Base-by-base conservation (phyloP, 371 early-diverging fungal genomes). In the Rhizomucor miehei region DNA sequence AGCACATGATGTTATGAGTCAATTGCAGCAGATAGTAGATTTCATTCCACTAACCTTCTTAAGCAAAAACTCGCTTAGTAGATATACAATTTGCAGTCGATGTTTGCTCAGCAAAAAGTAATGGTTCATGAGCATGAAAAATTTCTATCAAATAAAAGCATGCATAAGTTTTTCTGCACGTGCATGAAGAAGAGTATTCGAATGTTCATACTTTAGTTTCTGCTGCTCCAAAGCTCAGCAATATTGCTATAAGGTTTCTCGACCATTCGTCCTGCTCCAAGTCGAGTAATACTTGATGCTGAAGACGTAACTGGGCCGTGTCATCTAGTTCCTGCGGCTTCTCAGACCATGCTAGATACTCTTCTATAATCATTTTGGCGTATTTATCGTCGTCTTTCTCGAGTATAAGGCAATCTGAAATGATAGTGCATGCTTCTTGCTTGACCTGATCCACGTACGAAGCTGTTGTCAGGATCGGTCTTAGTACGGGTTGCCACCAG, bases 41-140 rank as follows among this genome's bases (percentile, higher is more conserved):
- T 13, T 41, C 41, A 19, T 2, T 43, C 1, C 11, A 17, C 29
- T 52, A 69, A 82, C 83, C 71, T 81, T 80, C 57, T 76, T 65
- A 23, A 79, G 57, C 54, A 81, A 73, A 53, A 81, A 81, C 49
- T 79, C 82, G 51, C 81, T 81, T 8, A 84, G 36, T 34, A 84
- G 57, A 35, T 80, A 77, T 1, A 84, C 72, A 39, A 80, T 76
- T 38, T 84, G 81, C 6, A 80, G 52, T 1, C 84, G 78, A 59
- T 76, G 76, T 34, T 69, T 69, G 23, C 81, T 81, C 6, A 73
- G 71, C 35, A 79, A 61, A 64, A 77, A 84, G 54, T 81, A 81
- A 10, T 63, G 62, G 46, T 84, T 65, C 19, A 84, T 57, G 16
- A 81, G 62, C 48, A 69, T 61, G 58, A 81, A 84, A 53, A 84